phyloP scores from a whole-genome alignment of 192 early-diverging fungal species.

The Pecoramyces ruminantium region DNA sequence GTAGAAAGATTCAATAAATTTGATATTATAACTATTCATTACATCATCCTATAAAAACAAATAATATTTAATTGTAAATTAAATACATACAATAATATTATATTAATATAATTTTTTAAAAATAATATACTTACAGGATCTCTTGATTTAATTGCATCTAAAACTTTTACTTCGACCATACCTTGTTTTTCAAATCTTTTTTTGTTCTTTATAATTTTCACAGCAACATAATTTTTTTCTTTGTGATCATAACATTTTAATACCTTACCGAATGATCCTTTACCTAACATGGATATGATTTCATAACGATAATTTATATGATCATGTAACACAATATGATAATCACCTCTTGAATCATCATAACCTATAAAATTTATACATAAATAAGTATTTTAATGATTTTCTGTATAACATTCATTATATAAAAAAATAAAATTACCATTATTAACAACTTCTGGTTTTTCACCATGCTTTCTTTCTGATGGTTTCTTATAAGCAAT shows the following conservation, averaged over 20 bases:
- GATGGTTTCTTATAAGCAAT: conserved; percentile 31
- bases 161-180: conserved; percentile 81
- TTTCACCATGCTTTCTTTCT: conserved; percentile 31
- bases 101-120: neutral
- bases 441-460: conserved; percentile 31
- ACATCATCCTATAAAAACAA: conserved; percentile 47
- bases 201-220: conserved; percentile 94
- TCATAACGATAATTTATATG: conserved; percentile 91
- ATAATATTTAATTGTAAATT: neutral
- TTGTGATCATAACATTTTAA: conserved; percentile 90
- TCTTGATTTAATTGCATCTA: conserved; percentile 63
- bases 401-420: too few species aligned
- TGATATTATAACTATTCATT: conserved; percentile 59
- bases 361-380: too few species aligned
- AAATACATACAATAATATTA: neutral
- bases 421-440: conserved; percentile 3
- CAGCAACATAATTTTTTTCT: conserved; percentile 61
- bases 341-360: conserved; percentile 93
- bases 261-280: conserved; percentile 91
- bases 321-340: conserved; percentile 69
- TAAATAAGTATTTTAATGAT: too few species aligned
- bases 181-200: conserved; percentile 92
- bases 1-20: conserved; percentile 79
- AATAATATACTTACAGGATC: conserved; percentile 18
- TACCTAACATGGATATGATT: conserved; percentile 73